Evolutionary conservation across 176 grass and related monocot species (phyloP).

Genomic region (Guadua angustifolia): DNA sequence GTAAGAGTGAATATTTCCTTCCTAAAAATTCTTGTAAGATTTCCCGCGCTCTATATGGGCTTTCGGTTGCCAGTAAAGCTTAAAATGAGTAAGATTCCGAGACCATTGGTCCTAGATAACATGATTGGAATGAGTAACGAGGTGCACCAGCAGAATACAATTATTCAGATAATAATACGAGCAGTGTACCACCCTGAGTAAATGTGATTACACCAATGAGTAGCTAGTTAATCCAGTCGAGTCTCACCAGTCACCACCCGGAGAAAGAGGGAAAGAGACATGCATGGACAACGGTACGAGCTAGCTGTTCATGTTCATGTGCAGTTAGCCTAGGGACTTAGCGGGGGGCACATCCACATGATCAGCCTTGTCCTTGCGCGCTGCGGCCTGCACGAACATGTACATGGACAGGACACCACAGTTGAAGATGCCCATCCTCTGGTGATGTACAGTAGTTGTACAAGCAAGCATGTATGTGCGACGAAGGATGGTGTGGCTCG

Average conservation of each 20-base stretch:
- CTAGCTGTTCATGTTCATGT: not conserved
- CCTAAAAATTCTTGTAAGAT: not conserved
- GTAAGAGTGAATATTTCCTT: not conserved
- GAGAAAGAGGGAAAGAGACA: constrained; percentile 7
- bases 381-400: constrained; percentile 14
- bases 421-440: constrained; percentile 26
- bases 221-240: constrained; percentile 4
- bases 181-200: not conserved
- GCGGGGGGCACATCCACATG: constrained; percentile 29
- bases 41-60: too few relatives aligned
- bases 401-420: not conserved
- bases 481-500: not conserved
- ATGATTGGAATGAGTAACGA: not conserved
- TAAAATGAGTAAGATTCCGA: not conserved
- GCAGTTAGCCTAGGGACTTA: not conserved
- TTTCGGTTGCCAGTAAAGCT: not conserved
- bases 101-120: constrained; percentile 9
- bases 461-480: not conserved
- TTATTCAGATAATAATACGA: not conserved
- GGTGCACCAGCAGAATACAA: not conserved
- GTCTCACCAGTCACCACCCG: not conserved
- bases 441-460: not conserved
- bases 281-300: constrained; percentile 13
- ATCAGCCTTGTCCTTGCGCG: constrained; percentile 3
- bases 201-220: not conserved